These are phyloP conservation scores for Aspergillus ochraceoroseus DNA, from an alignment of 2,329 filamentous ascomycete species.

Conservation along the genomic window DNA sequence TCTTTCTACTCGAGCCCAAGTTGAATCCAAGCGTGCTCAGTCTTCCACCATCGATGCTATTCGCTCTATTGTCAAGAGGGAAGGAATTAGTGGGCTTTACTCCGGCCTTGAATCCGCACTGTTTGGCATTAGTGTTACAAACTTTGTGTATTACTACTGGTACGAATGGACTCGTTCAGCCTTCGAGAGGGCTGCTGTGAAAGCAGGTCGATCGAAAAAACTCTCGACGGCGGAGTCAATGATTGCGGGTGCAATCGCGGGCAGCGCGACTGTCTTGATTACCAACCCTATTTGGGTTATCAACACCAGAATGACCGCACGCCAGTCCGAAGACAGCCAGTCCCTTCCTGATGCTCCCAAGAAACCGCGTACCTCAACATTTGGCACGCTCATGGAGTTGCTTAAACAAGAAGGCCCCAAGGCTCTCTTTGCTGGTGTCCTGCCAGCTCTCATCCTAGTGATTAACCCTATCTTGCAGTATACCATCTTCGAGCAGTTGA, in stretches of 20 bases:
- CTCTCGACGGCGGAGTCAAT: constrained; percentile 91
- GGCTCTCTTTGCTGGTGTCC: constrained; percentile 84
- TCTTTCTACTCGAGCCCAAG: constrained; percentile 92
- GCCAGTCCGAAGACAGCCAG: constrained; percentile 57
- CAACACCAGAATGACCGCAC: constrained; percentile 96
- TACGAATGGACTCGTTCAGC: constrained; percentile 93
- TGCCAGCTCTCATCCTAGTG: constrained; percentile 87
- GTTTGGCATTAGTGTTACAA: constrained; percentile 96
- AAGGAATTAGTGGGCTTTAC: constrained; percentile 85
- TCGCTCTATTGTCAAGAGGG: constrained; percentile 80
- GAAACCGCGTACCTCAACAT: constrained; percentile 61
- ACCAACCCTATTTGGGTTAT: constrained; percentile 99
- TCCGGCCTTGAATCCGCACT: constrained; percentile 88
- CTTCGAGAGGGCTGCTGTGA: constrained; percentile 70
- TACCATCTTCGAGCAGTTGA: constrained; percentile 97
- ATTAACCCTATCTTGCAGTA: constrained; percentile 99
- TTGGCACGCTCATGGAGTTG: constrained; percentile 74
- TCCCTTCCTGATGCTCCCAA: constrained; percentile 40
- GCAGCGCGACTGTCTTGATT: constrained; percentile 86
- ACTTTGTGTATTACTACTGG: constrained; percentile 99
- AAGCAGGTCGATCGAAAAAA: constrained; percentile 69
- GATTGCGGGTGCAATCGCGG: constrained; percentile 89
- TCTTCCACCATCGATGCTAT: constrained; percentile 79
- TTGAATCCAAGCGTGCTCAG: constrained; percentile 90
- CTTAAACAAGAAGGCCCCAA: constrained; percentile 76